Conservation (phyloP, 164 flowering plant genomes). For the Magnolia changhungtana region DNA sequence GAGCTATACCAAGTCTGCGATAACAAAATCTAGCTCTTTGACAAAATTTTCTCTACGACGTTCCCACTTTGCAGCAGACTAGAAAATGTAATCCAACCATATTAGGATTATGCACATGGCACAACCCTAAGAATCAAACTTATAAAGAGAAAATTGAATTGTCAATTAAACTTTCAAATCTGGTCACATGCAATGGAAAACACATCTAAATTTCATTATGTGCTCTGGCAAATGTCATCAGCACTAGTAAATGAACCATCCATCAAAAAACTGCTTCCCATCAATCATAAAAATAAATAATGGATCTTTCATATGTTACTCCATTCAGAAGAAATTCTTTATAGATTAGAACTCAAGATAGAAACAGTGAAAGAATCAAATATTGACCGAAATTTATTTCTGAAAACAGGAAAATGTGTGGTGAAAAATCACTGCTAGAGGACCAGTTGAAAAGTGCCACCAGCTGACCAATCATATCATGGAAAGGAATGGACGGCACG, state of each 20-base stretch:
- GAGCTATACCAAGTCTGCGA: slow-evolving; percentile 90
- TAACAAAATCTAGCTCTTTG: slow-evolving; percentile 93
- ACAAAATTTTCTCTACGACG: slow-evolving; percentile 70
- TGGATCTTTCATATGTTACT: no score
- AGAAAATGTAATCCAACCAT: slow-evolving; percentile 11
- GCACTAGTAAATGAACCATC: no score
- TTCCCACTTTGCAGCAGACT: slow-evolving; percentile 91
- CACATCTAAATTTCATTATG: not conserved
- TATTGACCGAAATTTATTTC: not conserved
- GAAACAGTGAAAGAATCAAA: not conserved
- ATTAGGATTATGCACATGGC: not conserved
- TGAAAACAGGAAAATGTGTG: not conserved
- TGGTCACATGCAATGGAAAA: not conserved
- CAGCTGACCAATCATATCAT: not conserved
- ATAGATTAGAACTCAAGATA: no score
- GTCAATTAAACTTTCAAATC: not conserved
- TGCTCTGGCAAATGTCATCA: no score
- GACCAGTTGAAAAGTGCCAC: not conserved
- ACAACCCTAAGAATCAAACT: not conserved
- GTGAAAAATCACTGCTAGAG: not conserved
- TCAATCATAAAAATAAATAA: no score
- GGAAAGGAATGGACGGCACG: not conserved
- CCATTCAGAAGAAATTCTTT: no score
- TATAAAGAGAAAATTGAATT: not conserved
- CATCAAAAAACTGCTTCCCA: no score